Evolutionary conservation across 2,329 filamentous ascomycete species (phyloP).

Genomic region (Emydomyces testavorans): DNA sequence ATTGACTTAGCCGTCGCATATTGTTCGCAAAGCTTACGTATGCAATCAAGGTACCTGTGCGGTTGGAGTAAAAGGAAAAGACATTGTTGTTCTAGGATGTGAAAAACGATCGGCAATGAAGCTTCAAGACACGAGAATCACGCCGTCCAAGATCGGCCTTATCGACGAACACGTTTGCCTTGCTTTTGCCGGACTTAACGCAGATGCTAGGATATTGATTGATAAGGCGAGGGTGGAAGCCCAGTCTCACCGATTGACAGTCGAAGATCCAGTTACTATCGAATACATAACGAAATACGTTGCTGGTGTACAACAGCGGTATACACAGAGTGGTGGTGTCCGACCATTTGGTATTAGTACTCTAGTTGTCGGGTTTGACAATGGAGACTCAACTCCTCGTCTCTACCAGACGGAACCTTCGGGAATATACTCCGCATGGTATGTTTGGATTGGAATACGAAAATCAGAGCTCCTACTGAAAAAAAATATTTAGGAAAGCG

Average conservation of each 20-base stretch:
- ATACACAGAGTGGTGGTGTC: slow-evolving; percentile 97
- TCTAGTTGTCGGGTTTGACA: slow-evolving; percentile 95
- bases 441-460: slow-evolving; percentile 26
- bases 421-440: slow-evolving; percentile 98
- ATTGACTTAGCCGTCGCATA: slow-evolving; percentile 19
- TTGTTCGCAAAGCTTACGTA: slow-evolving; percentile 10
- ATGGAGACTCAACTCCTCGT: slow-evolving; percentile 73
- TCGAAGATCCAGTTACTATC: slow-evolving; percentile 93
- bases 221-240: slow-evolving; percentile 97
- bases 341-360: slow-evolving; percentile 98
- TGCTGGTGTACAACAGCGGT: slow-evolving; percentile 93
- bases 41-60: slow-evolving; percentile 70
- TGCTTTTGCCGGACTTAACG: slow-evolving; percentile 93
- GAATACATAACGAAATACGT: slow-evolving; percentile 99
- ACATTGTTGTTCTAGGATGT: slow-evolving; percentile 92
- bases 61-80: slow-evolving; percentile 87
- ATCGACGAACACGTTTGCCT: slow-evolving; percentile 94
- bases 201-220: slow-evolving; percentile 92
- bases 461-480: slow-evolving; percentile 2
- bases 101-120: slow-evolving; percentile 99
- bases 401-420: slow-evolving; percentile 99
- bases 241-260: slow-evolving; percentile 90
- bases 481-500: slow-evolving; percentile 62
- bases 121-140: slow-evolving; percentile 97
- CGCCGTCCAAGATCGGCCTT: slow-evolving; percentile 94